Base-by-base conservation (phyloP, 768 basidiomycete species). In the Pleurotus giganteus region DNA sequence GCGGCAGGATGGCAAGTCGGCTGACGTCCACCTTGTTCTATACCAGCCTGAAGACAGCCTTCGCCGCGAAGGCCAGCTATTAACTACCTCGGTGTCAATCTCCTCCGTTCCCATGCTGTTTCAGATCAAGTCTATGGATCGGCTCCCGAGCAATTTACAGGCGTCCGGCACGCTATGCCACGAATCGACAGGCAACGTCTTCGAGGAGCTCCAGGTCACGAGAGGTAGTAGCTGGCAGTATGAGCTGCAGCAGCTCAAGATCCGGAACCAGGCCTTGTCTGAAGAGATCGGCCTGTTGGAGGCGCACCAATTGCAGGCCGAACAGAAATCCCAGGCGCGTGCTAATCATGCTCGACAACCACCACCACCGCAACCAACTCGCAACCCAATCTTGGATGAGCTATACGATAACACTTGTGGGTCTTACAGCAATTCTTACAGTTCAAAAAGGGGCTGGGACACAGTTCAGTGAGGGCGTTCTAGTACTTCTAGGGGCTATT, bases 221-320 rank as follows among this genome's bases (percentile, higher is more conserved):
- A 73, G 86, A 4, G 85, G 82, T 9, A 86, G 87, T 28, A 92
- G 90, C 60, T 97, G 94, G 94, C 94, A 96, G 72, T 96, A 93
- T 61, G 91, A 94, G 71, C 75, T 95, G 45, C 88, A 92, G 70
- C 90, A 94, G 68, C 75, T 94, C 60, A 79, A 84, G 64, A 85
- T 85, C 62, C 75, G 79, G 50, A 93, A 92, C 63, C 76, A 83
- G 68, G 69, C 83, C 57, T 59, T 92, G 53, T 67, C 67, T 49
- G 86, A 88, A 43, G 88, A 91, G 60, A 68, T 78, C 21, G 49
- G 39, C 31, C 58, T 45, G 39, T 46, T 77, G 44, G 75, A 74
- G 66, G 60, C 54, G 7, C 58, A 59, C 32, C 31, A 37, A 24
- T 13, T 51, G 21, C 49, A 51, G n/a, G 49, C 34, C 8, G 32